A percentile compares a stretch with the other conserved stretches of the same genome.
phyloP scores from a whole-genome alignment of 129 eudicot species.

The Escallonia rubra region DNA sequence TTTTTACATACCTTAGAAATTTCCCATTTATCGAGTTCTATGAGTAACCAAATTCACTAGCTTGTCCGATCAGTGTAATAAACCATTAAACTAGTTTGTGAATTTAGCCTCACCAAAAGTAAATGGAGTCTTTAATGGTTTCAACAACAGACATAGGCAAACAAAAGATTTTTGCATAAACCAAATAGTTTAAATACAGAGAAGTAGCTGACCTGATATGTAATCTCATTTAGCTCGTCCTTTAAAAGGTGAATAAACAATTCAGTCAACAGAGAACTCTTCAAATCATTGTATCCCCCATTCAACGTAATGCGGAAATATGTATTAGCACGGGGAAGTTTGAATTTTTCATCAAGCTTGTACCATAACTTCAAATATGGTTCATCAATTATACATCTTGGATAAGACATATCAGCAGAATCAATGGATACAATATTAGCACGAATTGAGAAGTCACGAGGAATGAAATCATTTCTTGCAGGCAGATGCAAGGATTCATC shows the following conservation, averaged over 20 bases:
- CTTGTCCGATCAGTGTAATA: neutral
- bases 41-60: too few relatives aligned
- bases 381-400: conserved; percentile 83
- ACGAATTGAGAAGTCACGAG: conserved; percentile 75
- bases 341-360: conserved; percentile 76
- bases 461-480: conserved; percentile 77
- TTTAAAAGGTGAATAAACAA: conserved; percentile 68
- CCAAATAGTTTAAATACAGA: neutral
- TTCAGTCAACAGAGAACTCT: conserved; percentile 72
- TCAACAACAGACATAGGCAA: neutral
- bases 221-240: conserved; percentile 86
- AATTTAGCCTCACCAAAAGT: neutral
- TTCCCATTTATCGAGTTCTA: too few relatives aligned
- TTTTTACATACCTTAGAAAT: too few relatives aligned
- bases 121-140: neutral
- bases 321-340: conserved; percentile 93
- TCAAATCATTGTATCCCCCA: conserved; percentile 57
- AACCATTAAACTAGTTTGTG: neutral
- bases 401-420: conserved; percentile 26
- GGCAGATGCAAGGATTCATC: conserved; percentile 75
- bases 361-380: conserved; percentile 80
- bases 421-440: conserved; percentile 36
- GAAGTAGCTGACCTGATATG: conserved; percentile 66
- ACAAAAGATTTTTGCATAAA: neutral
- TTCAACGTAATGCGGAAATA: conserved; percentile 78